A percentile compares a stretch with the other conserved stretches of the same genome.
Evolutionary conservation across 108 stramenopile species (phyloP).

Genomic region (Thalassiosira profunda): DNA sequence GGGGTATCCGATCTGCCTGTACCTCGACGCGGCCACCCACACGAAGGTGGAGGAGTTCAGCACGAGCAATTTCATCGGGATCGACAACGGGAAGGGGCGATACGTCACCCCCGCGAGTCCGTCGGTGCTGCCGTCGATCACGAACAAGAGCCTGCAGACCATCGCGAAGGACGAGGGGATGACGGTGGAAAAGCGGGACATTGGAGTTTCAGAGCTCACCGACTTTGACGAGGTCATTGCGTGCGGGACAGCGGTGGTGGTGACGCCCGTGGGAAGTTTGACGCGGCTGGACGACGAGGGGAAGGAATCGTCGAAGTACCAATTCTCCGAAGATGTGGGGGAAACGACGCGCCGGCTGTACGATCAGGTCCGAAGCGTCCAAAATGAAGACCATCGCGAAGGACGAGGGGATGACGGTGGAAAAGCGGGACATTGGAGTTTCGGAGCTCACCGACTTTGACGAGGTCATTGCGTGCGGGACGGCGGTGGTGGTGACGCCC

Average conservation of each 20-base stretch:
- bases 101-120: slow-evolving; percentile 94
- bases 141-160: slow-evolving; percentile 97
- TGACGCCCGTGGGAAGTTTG: slow-evolving; percentile 93
- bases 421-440: slow-evolving; percentile 80
- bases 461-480: slow-evolving; percentile 98
- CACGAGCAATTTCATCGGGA: slow-evolving; percentile 98
- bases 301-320: slow-evolving; percentile 56
- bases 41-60: slow-evolving; percentile 96
- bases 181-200: slow-evolving; percentile 87
- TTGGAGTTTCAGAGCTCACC: slow-evolving; percentile 84
- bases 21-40: slow-evolving; percentile 96
- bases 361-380: slow-evolving; percentile 88
- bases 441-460: slow-evolving; percentile 88
- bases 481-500: slow-evolving; percentile 98
- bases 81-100: slow-evolving; percentile 74
- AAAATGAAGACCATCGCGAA: slow-evolving; percentile 95
- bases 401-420: slow-evolving; percentile 93
- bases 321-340: slow-evolving; percentile 87
- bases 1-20: slow-evolving; percentile 97
- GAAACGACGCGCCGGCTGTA: slow-evolving; percentile 87
- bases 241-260: slow-evolving; percentile 98
- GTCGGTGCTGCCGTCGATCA: slow-evolving; percentile 95
- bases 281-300: slow-evolving; percentile 71
- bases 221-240: slow-evolving; percentile 96
- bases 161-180: slow-evolving; percentile 93